phyloP scores from a whole-genome alignment of 129 eudicot genomes.

The Flaveria trinervia region DNA sequence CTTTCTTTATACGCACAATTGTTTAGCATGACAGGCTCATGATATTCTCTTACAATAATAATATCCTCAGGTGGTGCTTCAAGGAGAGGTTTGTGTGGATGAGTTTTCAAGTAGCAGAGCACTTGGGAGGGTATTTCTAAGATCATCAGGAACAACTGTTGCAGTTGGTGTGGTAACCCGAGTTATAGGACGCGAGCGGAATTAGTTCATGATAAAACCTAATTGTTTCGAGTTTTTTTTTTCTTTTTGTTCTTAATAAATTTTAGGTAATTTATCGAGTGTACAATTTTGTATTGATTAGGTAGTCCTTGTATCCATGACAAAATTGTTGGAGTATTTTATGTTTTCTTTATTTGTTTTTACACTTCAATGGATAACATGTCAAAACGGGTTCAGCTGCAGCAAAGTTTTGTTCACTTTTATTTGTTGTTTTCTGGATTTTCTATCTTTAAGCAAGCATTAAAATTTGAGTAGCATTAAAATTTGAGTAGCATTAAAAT shows the following conservation, averaged over 20 bases:
- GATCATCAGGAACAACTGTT: conserved; percentile 83
- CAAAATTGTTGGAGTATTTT: neutral
- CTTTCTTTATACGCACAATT: too few species aligned
- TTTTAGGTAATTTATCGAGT: conserved; percentile 3
- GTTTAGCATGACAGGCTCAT: neutral
- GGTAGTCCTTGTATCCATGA: neutral
- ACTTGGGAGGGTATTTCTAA: conserved; percentile 84
- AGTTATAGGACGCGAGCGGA: conserved; percentile 36
- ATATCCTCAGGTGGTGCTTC: conserved; percentile 58
- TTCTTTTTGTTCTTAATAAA: neutral
- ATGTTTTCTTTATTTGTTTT: conserved; percentile 9
- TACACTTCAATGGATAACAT: neutral
- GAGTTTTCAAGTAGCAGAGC: conserved; percentile 67
- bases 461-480: too few species aligned
- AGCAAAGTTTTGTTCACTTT: neutral
- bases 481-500: too few species aligned
- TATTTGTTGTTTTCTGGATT: too few species aligned
- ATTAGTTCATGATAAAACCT: conserved; percentile 11
- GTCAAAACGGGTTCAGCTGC: neutral
- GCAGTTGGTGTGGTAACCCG: conserved; percentile 83
- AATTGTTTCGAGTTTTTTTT: neutral
- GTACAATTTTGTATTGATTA: conserved; percentile 25
- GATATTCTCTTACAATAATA: neutral
- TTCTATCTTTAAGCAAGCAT: too few species aligned
- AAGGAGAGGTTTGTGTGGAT: conserved; percentile 78